Evolutionary conservation across 2,329 filamentous ascomycete genomes (phyloP), one percentile per base, ranked within the genome.

Genomic region (Podosphaera xanthii): DNA sequence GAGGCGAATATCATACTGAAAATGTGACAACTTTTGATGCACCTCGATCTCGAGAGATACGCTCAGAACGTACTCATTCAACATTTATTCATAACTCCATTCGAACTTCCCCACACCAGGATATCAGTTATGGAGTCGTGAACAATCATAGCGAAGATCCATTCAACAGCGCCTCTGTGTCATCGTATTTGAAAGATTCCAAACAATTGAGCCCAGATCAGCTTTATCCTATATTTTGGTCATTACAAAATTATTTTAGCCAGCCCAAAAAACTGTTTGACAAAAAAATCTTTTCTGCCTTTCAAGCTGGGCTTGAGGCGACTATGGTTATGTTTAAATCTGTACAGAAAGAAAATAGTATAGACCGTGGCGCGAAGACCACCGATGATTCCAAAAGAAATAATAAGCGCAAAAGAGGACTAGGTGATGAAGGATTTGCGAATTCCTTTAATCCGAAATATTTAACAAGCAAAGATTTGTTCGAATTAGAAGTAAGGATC

Each of bases 391-490:
- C 75, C 54, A 82, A 81, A 62, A 79, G 78, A 63, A 80, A 79
- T 4, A 72, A 70, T 36, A 94, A 90, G 71, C 80, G 87, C 60
- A 94, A 90, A 70, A 75, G 78, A 50, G 76, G 78, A 9, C 76
- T 76, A 49, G 72, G 72, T 35, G 79, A 80, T 6, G 78, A 80
- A 59, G 82, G 84, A 61, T 73, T 83, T 57, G 77, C 82, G 33
- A 84, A 81, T 67, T 83, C 80, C 33, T 97, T 95, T 72, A 98
- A 98, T 67, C 91, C 94, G 1, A 98, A 97, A 69, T 99, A 98
- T 69, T 78, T 99, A 22, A 99, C 92, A n/a, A 97, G 90, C 70
- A 80, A 86, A 63, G 94, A 98, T 69, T 76, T 99, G 1, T 99
- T 99, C 70, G 88, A 94, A 66, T 79, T 98, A 53, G 92, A 98